A percentile compares a stretch with the other conserved stretches of the same genome.
phyloP scores from a whole-genome alignment of 441 rosid species.

The Pelargonium citronellum region DNA sequence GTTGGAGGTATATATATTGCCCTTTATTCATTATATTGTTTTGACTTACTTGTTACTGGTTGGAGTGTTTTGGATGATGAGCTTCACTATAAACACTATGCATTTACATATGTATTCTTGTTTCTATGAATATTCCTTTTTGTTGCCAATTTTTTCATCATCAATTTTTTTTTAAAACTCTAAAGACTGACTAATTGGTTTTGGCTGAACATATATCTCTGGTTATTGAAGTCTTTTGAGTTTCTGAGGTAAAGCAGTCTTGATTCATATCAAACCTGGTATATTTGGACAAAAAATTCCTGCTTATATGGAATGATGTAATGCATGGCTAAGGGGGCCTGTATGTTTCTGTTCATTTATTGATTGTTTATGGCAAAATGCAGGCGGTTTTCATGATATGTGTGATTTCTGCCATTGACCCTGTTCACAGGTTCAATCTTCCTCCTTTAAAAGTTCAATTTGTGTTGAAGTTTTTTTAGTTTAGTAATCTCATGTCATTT shows the following conservation, averaged over 20 bases:
- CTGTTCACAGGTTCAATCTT: constrained; percentile 66
- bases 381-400: constrained; percentile 95
- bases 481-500: constrained; percentile 23
- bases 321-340: neutral
- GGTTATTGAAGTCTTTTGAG: neutral
- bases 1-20: constrained; percentile 55
- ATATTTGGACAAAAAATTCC: neutral
- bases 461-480: constrained; percentile 9
- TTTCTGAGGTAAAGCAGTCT: constrained; percentile 4
- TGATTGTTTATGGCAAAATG: constrained; percentile 24
- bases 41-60: constrained; percentile 4
- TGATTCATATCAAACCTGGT: constrained; percentile 8
- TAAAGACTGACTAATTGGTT: neutral
- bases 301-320: neutral
- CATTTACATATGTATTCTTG: neutral
- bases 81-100: constrained; percentile 1
- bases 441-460: constrained; percentile 11
- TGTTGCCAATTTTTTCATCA: neutral
- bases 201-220: neutral
- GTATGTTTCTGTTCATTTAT: constrained; percentile 9
- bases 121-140: neutral
- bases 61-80: neutral
- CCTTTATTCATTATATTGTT: neutral
- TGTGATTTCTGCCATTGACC: constrained; percentile 75
- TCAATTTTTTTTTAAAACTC: neutral